A percentile compares a stretch with the other conserved stretches of the same genome.
Conservation (phyloP, 129 eudicot genomes). For the Tanacetum coccineum region DNA sequence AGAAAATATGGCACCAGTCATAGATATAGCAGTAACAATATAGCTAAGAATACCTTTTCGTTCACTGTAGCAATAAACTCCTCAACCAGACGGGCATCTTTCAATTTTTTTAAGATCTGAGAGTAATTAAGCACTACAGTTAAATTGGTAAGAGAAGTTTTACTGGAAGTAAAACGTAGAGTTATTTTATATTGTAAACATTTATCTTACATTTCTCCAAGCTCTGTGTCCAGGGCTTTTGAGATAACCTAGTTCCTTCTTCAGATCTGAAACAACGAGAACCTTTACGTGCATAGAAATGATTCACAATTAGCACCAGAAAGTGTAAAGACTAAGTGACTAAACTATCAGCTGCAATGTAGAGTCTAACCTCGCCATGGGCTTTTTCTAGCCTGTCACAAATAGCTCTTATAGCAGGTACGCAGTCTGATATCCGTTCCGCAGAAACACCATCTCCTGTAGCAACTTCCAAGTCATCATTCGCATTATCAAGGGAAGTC, state of each 20-base stretch:
- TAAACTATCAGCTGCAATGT: constrained; percentile 15
- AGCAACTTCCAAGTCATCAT: constrained; percentile 35
- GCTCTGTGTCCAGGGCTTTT: constrained; percentile 61
- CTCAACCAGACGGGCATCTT: constrained; percentile 63
- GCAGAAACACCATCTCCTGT: constrained; percentile 35
- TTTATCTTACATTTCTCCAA: constrained; percentile 72
- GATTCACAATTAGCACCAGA: constrained; percentile 9
- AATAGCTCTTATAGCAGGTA: constrained; percentile 64
- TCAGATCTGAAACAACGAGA: constrained; percentile 72
- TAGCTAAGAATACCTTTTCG: constrained; percentile 37
- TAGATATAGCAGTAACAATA: constrained; percentile 5
- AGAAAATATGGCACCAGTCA: constrained; percentile 6
- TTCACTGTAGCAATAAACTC: constrained; percentile 45
- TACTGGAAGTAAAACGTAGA: constrained; percentile 4
- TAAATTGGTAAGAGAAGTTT: constrained; percentile 3
- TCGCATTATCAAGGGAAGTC: constrained; percentile 22
- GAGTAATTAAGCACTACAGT: constrained; percentile 19
- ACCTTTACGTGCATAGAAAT: constrained; percentile 41
- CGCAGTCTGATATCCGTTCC: constrained; percentile 54
- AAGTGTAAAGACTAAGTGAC: constrained; percentile 2
- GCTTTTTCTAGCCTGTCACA: constrained; percentile 88
- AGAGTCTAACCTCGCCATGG: constrained; percentile 58
- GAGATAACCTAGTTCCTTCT: constrained; percentile 68
- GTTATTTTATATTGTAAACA: not conserved
- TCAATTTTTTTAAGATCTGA: constrained; percentile 64